phyloP scores from a whole-genome alignment of 1,284 basidiomycete species.

The Rhodotorula sp. region DNA sequence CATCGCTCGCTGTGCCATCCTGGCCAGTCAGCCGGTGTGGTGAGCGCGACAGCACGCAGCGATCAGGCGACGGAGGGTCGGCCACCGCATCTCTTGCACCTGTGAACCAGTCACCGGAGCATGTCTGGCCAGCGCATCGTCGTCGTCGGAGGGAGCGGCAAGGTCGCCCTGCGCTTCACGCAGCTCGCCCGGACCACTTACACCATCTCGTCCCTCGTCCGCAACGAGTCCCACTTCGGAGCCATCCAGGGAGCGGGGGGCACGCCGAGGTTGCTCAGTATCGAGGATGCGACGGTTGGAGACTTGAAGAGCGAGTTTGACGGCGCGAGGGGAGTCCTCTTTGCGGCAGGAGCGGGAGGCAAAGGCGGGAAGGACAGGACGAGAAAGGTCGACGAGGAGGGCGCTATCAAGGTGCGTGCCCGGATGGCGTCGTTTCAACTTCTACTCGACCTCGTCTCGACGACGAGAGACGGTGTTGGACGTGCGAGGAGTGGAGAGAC shows the following conservation, averaged over 20 bases:
- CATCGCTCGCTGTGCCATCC: no score
- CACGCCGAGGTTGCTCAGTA: conserved; percentile 60
- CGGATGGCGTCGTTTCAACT: neutral
- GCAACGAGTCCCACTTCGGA: conserved; percentile 54
- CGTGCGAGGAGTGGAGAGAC: neutral
- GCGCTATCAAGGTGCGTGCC: conserved; percentile 61
- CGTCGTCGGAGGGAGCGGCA: conserved; percentile 60
- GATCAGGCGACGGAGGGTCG: no score
- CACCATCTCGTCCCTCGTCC: conserved; percentile 62
- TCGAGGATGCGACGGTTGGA: conserved; percentile 59
- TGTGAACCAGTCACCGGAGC: neutral
- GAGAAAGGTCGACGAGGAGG: conserved; percentile 67
- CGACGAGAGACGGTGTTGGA: neutral
- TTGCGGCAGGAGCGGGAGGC: conserved; percentile 67
- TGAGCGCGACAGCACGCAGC: no score
- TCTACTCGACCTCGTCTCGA: no score
- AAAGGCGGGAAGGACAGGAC: conserved; percentile 64
- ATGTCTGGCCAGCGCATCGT: conserved; percentile 43
- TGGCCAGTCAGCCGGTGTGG: no score
- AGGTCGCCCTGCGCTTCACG: conserved; percentile 61
- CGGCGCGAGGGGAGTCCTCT: conserved; percentile 60
- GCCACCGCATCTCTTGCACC: neutral
- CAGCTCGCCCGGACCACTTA: conserved; percentile 53
- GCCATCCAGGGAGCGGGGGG: conserved; percentile 58
- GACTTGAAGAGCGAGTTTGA: conserved; percentile 59